A percentile compares a stretch with the other conserved stretches of the same genome.
These are phyloP conservation scores for Isatis tinctoria DNA, from an alignment of 345 rosid genomes.

Conservation along the genomic window DNA sequence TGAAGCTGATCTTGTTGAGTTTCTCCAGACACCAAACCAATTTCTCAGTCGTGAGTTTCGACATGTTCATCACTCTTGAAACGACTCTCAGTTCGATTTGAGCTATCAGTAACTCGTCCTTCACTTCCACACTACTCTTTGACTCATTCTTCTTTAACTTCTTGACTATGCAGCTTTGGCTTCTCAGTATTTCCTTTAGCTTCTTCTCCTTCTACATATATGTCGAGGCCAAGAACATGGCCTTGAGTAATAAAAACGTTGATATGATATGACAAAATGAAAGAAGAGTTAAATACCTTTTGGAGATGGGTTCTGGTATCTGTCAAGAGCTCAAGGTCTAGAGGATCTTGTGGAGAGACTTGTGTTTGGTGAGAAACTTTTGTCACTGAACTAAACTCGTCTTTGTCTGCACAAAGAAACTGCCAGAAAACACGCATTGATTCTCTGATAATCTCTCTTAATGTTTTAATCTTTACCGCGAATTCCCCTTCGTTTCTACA, in stretches of 20 bases:
- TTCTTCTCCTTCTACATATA: conserved; percentile 56
- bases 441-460: conserved; percentile 43
- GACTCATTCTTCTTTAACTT: conserved; percentile 53
- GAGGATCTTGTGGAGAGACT: conserved; percentile 43
- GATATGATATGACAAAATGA: not conserved
- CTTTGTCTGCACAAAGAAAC: conserved; percentile 54
- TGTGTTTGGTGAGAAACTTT: conserved; percentile 38
- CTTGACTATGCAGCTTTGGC: conserved; percentile 55
- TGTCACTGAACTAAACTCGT: conserved; percentile 25
- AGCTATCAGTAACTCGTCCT: conserved; percentile 44
- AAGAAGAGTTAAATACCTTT: conserved; percentile 42
- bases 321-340: conserved; percentile 44
- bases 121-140: conserved; percentile 25
- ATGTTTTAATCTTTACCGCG: conserved; percentile 35
- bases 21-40: conserved; percentile 78
- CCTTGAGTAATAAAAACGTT: not conserved
- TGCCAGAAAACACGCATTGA: conserved; percentile 57
- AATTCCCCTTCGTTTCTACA: conserved; percentile 40
- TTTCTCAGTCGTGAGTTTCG: conserved; percentile 54
- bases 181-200: conserved; percentile 64
- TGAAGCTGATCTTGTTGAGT: conserved; percentile 42
- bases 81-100: conserved; percentile 60
- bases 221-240: not conserved
- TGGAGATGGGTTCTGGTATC: conserved; percentile 48
- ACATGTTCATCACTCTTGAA: conserved; percentile 67